Conservation (phyloP, 768 basidiomycete species). For the Collybia mongolica region DNA sequence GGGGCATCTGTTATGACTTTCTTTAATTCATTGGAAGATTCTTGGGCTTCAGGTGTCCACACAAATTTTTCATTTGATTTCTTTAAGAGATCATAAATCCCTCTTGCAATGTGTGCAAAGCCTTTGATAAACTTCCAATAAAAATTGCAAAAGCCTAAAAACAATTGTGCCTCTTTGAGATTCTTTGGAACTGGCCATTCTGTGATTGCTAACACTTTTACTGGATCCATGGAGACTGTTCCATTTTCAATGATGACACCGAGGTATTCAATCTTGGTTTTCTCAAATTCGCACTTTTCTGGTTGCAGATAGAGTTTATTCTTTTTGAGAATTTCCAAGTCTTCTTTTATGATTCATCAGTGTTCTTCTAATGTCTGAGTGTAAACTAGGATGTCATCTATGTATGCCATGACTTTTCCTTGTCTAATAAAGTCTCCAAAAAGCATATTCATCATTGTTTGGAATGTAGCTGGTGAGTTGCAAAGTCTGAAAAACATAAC, state of each 20-base stretch:
- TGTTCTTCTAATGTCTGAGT: conserved; percentile 18
- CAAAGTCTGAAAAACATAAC: conserved; percentile 35
- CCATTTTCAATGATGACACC: too few species aligned
- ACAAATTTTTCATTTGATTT: conserved; percentile 20
- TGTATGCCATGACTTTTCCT: conserved; percentile 33
- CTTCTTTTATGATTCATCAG: conserved; percentile 13
- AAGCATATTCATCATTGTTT: conserved; percentile 20
- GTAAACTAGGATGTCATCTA: conserved; percentile 42
- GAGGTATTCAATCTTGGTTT: too few species aligned
- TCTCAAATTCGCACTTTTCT: too few species aligned
- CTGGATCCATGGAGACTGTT: too few species aligned
- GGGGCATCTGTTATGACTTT: conserved; percentile 16
- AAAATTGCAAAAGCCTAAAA: conserved; percentile 48
- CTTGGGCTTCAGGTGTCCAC: conserved; percentile 12
- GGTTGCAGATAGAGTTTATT: too few species aligned
- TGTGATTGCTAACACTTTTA: too few species aligned
- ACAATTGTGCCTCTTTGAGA: too few species aligned
- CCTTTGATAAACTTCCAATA: conserved; percentile 38
- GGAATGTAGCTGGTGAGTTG: conserved; percentile 35
- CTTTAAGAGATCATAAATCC: conserved; percentile 26
- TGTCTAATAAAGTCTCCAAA: conserved; percentile 21
- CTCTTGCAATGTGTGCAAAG: conserved; percentile 30
- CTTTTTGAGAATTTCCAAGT: too few species aligned
- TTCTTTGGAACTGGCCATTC: too few species aligned
- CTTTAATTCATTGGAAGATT: conserved; percentile 28